Evolutionary conservation across 1,284 basidiomycete species (phyloP).

Genomic region (Apiotrichum montevideense): DNA sequence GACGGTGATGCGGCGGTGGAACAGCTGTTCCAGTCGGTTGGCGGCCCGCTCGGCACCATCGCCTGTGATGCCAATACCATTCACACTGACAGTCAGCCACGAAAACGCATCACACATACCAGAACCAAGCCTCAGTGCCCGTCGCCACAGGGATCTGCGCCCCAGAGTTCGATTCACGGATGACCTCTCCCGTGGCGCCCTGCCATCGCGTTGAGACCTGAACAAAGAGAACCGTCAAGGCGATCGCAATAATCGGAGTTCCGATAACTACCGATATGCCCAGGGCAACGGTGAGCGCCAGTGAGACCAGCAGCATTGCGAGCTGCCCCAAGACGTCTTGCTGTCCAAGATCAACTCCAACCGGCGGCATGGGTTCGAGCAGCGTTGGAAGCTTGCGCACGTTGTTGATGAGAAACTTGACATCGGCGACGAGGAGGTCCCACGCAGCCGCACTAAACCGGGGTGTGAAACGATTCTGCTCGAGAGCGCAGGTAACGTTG

Average conservation of each 20-base stretch:
- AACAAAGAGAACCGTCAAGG: constrained; percentile 4
- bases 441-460: constrained; percentile 6
- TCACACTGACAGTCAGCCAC: constrained; percentile 19
- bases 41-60: constrained; percentile 23
- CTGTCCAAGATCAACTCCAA: constrained; percentile 10
- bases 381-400: constrained; percentile 11
- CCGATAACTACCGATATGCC: not conserved
- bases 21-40: constrained; percentile 21
- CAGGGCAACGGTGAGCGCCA: constrained; percentile 15
- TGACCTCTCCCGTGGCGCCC: not conserved
- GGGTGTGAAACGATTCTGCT: not conserved
- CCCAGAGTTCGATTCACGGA: constrained; percentile 3
- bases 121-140: constrained; percentile 25
- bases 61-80: constrained; percentile 31
- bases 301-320: constrained; percentile 12
- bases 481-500: constrained; percentile 4
- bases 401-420: constrained; percentile 13
- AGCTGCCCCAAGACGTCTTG: constrained; percentile 15
- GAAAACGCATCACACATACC: constrained; percentile 20
- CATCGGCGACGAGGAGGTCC: constrained; percentile 10
- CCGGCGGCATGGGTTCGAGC: constrained; percentile 11
- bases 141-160: constrained; percentile 1
- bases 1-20: constrained; percentile 27
- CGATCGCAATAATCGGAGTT: not conserved
- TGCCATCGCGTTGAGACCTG: constrained; percentile 5